Conservation (phyloP, 768 basidiomycete genomes). For the Royoungia palumana region DNA sequence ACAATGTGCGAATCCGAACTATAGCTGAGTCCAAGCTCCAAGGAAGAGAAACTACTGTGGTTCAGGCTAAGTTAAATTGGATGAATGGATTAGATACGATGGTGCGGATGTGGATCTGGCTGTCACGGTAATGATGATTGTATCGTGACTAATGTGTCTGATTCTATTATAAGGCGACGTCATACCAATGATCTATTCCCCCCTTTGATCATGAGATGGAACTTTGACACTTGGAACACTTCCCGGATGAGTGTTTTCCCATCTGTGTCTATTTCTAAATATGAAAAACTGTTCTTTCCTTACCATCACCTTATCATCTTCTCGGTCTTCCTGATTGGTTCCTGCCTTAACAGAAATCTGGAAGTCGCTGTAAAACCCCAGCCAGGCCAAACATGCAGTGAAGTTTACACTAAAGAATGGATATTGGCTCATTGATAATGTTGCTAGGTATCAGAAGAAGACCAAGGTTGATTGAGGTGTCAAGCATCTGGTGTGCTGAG, state of each 20-base stretch:
- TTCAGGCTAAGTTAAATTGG: constrained; percentile 10
- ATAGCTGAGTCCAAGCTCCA: constrained; percentile 34
- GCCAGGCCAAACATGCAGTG: constrained; percentile 71
- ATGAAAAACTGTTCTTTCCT: neutral
- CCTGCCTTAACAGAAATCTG: constrained; percentile 58
- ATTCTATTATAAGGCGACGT: neutral
- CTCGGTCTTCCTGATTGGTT: neutral
- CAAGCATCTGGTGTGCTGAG: constrained; percentile 69
- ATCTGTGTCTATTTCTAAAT: neutral
- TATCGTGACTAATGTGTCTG: neutral
- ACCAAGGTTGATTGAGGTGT: constrained; percentile 80
- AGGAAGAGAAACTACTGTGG: neutral
- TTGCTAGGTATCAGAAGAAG: constrained; percentile 70
- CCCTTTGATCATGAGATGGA: no score
- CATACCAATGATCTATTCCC: neutral
- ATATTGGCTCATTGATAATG: constrained; percentile 73
- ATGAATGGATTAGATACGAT: constrained; percentile 38
- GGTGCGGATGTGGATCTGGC: constrained; percentile 49
- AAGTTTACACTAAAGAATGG: constrained; percentile 68
- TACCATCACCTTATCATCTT: neutral
- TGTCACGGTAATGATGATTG: constrained; percentile 12
- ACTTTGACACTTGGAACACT: no score
- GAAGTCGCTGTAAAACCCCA: constrained; percentile 70
- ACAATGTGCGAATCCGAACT: constrained; percentile 53
- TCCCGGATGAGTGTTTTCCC: neutral